Evolutionary conservation across 2,329 filamentous ascomycete species (phyloP).

Genomic region (Fusarium sulawesiense): DNA sequence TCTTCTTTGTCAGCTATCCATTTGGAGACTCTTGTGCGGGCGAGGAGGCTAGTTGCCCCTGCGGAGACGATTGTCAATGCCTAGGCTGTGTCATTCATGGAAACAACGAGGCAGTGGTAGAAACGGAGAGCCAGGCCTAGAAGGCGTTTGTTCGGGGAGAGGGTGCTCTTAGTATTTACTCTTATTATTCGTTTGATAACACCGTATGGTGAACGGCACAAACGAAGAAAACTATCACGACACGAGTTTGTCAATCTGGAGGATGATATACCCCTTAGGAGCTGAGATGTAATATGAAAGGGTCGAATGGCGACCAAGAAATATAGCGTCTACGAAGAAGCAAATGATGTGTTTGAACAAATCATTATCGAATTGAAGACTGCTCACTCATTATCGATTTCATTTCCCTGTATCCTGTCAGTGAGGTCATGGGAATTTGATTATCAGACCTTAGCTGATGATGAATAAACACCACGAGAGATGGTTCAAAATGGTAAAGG

Average conservation of each 20-base stretch:
- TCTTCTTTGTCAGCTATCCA: slow-evolving; percentile 69
- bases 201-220: not conserved
- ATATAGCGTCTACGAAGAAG: not conserved
- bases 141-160: not conserved
- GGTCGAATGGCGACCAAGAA: not conserved
- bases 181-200: not conserved
- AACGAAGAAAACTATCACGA: not conserved
- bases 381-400: not conserved
- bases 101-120: slow-evolving; percentile 39
- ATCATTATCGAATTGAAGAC: not conserved
- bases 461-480: not conserved
- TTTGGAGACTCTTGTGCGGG: slow-evolving; percentile 62
- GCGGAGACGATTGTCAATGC: slow-evolving; percentile 70
- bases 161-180: not conserved
- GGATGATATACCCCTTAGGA: slow-evolving; percentile 37
- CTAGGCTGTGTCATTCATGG: slow-evolving; percentile 67
- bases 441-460: not conserved
- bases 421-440: too few relatives aligned
- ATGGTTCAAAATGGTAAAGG: not conserved
- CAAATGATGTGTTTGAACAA: not conserved
- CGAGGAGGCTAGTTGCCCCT: slow-evolving; percentile 63
- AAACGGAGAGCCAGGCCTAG: slow-evolving; percentile 16
- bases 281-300: not conserved
- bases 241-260: slow-evolving; percentile 1
- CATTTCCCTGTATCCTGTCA: not conserved